Evolutionary conservation across 169 alveolate species (phyloP).

Genomic region (Perkinsus marinus): DNA sequence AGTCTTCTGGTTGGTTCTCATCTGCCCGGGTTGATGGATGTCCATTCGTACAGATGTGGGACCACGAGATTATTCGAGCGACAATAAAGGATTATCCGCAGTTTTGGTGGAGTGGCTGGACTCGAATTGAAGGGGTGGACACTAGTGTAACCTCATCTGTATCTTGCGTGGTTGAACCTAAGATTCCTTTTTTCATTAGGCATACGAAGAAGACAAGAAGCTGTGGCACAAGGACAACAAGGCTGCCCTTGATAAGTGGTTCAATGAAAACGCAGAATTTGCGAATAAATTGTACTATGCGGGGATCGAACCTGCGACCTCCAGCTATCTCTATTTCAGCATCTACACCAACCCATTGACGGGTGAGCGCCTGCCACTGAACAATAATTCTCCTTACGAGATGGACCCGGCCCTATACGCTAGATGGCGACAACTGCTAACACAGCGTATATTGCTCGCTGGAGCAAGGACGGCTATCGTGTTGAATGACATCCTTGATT

Average conservation of each 20-base stretch:
- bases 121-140: constrained; percentile 7
- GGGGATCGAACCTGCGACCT: not conserved
- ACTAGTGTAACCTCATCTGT: not conserved
- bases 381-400: constrained; percentile 1
- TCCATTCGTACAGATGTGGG: constrained; percentile 19
- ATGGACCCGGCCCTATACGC: constrained; percentile 7
- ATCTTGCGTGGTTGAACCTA: not conserved
- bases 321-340: not conserved
- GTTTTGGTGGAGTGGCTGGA: constrained; percentile 32
- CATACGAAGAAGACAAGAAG: constrained; percentile 10
- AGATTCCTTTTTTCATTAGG: constrained; percentile 3
- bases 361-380: not conserved
- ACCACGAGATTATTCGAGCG: constrained; percentile 10
- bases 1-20: too few relatives aligned
- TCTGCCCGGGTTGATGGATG: not conserved
- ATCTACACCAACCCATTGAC: constrained; percentile 12
- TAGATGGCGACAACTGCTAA: constrained; percentile 17
- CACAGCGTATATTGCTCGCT: constrained; percentile 16
- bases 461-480: constrained; percentile 25
- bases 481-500: constrained; percentile 13
- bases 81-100: constrained; percentile 18
- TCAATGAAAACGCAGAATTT: constrained; percentile 2
- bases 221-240: constrained; percentile 18
- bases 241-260: constrained; percentile 17
- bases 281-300: not conserved